Evolutionary conservation across 257 asterid genomes (phyloP).

Genomic region (Solanum microdontum): DNA sequence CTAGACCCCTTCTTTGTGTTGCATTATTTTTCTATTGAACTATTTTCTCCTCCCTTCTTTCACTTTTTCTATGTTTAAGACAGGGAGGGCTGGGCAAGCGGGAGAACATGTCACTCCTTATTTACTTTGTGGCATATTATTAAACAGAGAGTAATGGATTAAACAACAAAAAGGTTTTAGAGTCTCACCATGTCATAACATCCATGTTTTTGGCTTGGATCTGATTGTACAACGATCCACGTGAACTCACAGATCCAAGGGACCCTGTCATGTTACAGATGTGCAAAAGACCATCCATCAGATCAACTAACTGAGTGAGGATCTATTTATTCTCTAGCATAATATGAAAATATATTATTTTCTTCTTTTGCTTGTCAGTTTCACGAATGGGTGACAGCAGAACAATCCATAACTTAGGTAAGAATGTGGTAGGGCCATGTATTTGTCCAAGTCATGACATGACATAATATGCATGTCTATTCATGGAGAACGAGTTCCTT

Average conservation of each 20-base stretch:
- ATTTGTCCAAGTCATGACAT: not conserved
- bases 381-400: not conserved
- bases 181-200: constrained; percentile 61
- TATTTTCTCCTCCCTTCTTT: not conserved
- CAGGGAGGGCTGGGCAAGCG: not conserved
- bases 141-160: constrained; percentile 6
- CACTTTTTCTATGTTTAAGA: not conserved
- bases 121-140: not conserved
- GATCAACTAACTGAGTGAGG: not conserved
- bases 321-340: not conserved
- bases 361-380: not conserved
- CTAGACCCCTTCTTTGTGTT: not conserved
- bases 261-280: constrained; percentile 51
- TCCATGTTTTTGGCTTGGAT: constrained; percentile 22
- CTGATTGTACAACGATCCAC: constrained; percentile 67
- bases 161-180: constrained; percentile 1
- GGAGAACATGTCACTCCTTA: constrained; percentile 1
- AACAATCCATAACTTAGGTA: not conserved
- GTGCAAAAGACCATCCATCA: not conserved
- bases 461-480: not conserved
- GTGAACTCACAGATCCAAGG: constrained; percentile 64
- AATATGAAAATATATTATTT: not conserved
- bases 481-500: not conserved
- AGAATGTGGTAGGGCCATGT: not conserved
- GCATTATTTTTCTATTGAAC: not conserved